A percentile compares a stretch with the other conserved stretches of the same genome.
Evolutionary conservation across 495 filamentous ascomycete species (phyloP).

Genomic region (Aspergillus carlsbadensis): DNA sequence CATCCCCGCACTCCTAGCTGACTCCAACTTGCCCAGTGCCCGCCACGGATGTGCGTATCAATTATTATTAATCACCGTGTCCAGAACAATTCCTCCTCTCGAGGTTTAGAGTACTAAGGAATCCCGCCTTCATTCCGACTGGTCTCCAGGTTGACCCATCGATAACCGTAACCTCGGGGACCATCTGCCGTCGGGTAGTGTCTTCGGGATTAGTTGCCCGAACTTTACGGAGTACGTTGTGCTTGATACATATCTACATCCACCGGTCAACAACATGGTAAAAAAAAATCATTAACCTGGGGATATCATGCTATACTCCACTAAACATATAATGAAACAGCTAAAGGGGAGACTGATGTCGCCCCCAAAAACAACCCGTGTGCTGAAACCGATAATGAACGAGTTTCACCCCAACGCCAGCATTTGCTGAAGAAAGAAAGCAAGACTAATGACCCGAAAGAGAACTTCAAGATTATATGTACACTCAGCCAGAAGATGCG

Average conservation of each 20-base stretch:
- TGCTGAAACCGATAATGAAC: not conserved
- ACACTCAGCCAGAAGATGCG: conserved; percentile 33
- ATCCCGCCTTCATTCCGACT: conserved; percentile 10
- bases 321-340: conserved; percentile 1
- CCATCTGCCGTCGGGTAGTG: conserved; percentile 15
- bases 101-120: not conserved
- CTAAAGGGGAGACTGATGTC: not conserved
- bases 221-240: not conserved
- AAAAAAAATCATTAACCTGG: not conserved
- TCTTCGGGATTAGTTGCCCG: conserved; percentile 18
- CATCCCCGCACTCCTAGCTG: not conserved
- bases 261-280: too few relatives aligned
- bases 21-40: not conserved
- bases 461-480: not conserved
- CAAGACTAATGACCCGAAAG: not conserved
- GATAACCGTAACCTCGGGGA: conserved; percentile 27
- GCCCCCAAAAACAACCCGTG: not conserved
- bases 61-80: not conserved
- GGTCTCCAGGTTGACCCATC: conserved; percentile 1
- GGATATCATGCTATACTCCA: not conserved
- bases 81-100: not conserved
- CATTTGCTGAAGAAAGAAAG: not conserved
- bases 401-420: not conserved
- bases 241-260: too few relatives aligned
- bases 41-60: not conserved